phyloP scores from a whole-genome alignment of 768 basidiomycete genomes.

The Suillus americanus region DNA sequence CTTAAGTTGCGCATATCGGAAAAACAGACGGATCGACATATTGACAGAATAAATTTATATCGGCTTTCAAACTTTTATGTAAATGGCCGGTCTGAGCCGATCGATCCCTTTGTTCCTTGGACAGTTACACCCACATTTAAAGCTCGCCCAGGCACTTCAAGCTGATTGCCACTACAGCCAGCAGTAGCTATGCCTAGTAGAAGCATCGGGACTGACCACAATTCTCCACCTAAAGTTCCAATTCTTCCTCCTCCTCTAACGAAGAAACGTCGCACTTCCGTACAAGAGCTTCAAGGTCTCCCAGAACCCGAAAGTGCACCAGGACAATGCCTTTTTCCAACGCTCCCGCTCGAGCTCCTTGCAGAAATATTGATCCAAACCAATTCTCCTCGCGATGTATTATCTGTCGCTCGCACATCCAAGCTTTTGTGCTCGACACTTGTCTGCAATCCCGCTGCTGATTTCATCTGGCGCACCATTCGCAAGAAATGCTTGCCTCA shows the following conservation, averaged over 20 bases:
- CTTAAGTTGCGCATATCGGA: no score
- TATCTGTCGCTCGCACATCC: constrained; percentile 59
- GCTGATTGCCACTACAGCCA: background rate
- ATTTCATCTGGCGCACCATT: constrained; percentile 60
- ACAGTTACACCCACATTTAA: background rate
- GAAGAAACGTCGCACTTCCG: background rate
- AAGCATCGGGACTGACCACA: background rate
- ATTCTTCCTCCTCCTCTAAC: background rate
- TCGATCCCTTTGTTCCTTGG: background rate
- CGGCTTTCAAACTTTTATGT: background rate
- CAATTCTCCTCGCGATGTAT: constrained; percentile 52
- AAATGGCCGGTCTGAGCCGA: background rate
- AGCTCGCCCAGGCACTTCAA: background rate
- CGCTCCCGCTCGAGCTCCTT: constrained; percentile 61
- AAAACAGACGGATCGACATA: no score
- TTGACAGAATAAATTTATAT: background rate
- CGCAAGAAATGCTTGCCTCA: constrained; percentile 36
- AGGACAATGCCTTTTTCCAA: constrained; percentile 12
- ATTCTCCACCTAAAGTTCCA: background rate
- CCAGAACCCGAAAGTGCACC: background rate
- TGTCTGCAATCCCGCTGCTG: constrained; percentile 39
- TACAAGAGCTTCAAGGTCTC: background rate
- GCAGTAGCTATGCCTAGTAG: background rate
- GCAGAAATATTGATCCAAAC: constrained; percentile 59
- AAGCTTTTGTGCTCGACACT: constrained; percentile 53